Base-by-base conservation (phyloP, 371 early-diverging fungal species). In the Mortierella sp. region DNA sequence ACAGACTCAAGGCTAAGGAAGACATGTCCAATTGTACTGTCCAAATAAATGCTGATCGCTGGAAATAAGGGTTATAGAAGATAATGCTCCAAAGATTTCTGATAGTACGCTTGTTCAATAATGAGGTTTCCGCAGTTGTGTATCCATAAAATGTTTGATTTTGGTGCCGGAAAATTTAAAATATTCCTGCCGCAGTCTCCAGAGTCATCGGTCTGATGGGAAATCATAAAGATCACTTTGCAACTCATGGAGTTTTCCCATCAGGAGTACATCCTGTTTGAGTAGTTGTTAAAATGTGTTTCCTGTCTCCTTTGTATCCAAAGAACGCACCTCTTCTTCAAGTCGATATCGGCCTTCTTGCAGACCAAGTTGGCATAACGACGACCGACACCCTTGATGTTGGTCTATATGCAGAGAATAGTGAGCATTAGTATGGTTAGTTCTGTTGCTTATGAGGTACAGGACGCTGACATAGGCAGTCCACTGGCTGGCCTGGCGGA, bases 301-400 rank as follows among this genome's bases (percentile, higher is more conserved):
- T 43, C 43, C 43, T 43, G 43, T 43, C 43, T 12, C 43, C 1
- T 1, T 6, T 43, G 2, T 43, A 9, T 43, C 1, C 5, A 22
- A 32, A 14, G 52, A n/a, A 80, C 70, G 69, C 84, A 94, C 93
- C 97, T 92, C 93, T 98, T 98, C 88, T 84, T 92, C 75, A 96
- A 83, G 90, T 97, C 97, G 79, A 99, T 90, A 85, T 98, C 98
- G 74, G 99, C 98, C 94, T 97, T 98, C 93, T 97, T 97, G 91
- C 97, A 96, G 72, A 97, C 96, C 84, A 98, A 86, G 94, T 95
- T 97, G 86, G 99, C 90, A 90, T 97, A 97, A 86, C 99, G 94
- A 77, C 97, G 94, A 90, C 99, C 99, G 72, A 98, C 94, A 93
- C 99, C 99, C 93, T 95, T 96, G 90, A 99, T 98, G 87, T 93